A percentile compares a stretch with the other conserved stretches of the same genome.
These are phyloP conservation scores for Tulasnella sp. DNA, from an alignment of 768 basidiomycete species.

Conservation along the genomic window DNA sequence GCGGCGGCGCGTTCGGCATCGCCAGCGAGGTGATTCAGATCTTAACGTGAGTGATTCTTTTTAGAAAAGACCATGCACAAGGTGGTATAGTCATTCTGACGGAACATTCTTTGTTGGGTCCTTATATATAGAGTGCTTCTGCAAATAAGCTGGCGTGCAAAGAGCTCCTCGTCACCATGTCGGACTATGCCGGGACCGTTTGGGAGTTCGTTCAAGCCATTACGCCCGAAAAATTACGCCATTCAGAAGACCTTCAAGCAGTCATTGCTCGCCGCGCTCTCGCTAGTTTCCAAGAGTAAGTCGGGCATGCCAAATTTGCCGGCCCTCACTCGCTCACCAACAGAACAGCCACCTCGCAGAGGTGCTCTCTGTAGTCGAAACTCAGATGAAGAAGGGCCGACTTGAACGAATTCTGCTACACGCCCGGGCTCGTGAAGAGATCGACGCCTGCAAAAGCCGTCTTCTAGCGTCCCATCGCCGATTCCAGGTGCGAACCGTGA, in stretches of 20 bases:
- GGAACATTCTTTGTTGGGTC: not conserved
- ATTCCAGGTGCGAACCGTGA: not conserved
- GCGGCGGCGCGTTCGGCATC: not conserved
- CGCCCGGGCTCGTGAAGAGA: not conserved
- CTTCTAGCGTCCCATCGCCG: not conserved
- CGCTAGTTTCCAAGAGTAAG: constrained; percentile 1
- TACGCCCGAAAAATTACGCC: not conserved
- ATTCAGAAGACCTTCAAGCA: not conserved
- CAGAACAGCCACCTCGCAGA: not conserved
- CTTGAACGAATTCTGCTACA: not conserved
- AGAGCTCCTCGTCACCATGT: constrained; percentile 10
- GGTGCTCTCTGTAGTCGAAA: not conserved
- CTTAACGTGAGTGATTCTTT: constrained; percentile 20
- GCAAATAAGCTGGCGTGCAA: constrained; percentile 1
- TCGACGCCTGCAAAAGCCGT: not conserved
- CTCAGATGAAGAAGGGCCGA: not conserved
- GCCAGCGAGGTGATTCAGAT: constrained; percentile 17
- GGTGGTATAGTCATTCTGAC: not conserved
- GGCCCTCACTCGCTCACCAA: not conserved
- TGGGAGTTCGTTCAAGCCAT: constrained; percentile 2
- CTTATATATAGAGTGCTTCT: constrained; percentile 10
- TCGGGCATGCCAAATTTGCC: not conserved
- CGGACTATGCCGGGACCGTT: not conserved
- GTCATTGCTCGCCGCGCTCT: not conserved
- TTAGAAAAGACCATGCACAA: not conserved